A percentile compares a stretch with the other conserved stretches of the same genome.
Evolutionary conservation across 139 green algal species (phyloP).

Genomic region (Chloropicon primus): DNA sequence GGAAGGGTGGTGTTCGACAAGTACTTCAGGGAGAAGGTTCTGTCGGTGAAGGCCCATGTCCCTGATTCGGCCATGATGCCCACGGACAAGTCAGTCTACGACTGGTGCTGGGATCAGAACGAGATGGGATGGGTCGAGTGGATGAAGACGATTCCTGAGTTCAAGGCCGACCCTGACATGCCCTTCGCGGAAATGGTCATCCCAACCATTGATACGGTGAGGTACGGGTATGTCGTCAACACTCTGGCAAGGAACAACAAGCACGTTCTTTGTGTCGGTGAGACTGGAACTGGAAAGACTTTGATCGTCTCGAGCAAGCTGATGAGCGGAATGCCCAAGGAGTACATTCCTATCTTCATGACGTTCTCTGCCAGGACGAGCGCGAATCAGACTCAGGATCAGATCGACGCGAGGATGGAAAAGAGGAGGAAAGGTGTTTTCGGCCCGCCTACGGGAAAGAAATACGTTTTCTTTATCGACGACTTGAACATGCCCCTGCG

Average conservation of each 20-base stretch:
- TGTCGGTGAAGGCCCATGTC: not conserved
- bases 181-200: slow-evolving; percentile 62
- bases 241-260: slow-evolving; percentile 30
- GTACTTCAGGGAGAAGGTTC: slow-evolving; percentile 39
- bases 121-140: slow-evolving; percentile 42
- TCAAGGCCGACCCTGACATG: slow-evolving; percentile 46
- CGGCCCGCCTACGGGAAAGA: slow-evolving; percentile 38
- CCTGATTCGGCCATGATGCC: slow-evolving; percentile 16
- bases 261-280: slow-evolving; percentile 64
- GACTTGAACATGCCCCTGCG: slow-evolving; percentile 70
- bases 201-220: slow-evolving; percentile 55
- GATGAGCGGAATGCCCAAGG: slow-evolving; percentile 36
- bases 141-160: slow-evolving; percentile 55
- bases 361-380: slow-evolving; percentile 61
- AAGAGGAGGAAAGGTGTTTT: slow-evolving; percentile 57
- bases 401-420: slow-evolving; percentile 56
- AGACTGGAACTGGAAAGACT: slow-evolving; percentile 75
- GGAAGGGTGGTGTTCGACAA: slow-evolving; percentile 44
- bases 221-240: slow-evolving; percentile 59
- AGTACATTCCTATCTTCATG: slow-evolving; percentile 54
- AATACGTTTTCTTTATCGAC: slow-evolving; percentile 49
- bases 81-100: not conserved
- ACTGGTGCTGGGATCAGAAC: slow-evolving; percentile 13
- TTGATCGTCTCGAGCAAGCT: slow-evolving; percentile 56
- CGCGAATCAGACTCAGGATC: slow-evolving; percentile 68